A percentile compares a stretch with the other conserved stretches of the same genome.
phyloP scores from a whole-genome alignment of 495 filamentous ascomycete species.

The Usnea hakonensis region DNA sequence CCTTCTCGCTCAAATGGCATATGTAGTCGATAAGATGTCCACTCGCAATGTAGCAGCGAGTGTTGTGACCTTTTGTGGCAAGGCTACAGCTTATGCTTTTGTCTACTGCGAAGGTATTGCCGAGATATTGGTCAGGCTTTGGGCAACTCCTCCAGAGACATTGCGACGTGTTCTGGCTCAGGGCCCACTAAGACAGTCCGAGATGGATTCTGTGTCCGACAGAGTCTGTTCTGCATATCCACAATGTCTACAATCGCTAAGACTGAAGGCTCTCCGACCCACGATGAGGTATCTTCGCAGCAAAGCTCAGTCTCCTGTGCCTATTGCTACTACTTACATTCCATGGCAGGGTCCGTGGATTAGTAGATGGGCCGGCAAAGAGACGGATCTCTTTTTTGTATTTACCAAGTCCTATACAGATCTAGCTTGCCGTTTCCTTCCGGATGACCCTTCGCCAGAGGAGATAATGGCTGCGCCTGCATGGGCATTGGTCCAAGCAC shows the following conservation, averaged over 20 bases:
- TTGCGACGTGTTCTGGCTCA: slow-evolving; percentile 65
- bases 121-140: slow-evolving; percentile 77
- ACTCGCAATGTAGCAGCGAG: slow-evolving; percentile 83
- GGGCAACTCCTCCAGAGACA: slow-evolving; percentile 58
- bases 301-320: slow-evolving; percentile 49
- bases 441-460: slow-evolving; percentile 54
- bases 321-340: slow-evolving; percentile 63
- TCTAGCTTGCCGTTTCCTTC: slow-evolving; percentile 72
- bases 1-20: slow-evolving; percentile 74
- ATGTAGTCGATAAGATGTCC: slow-evolving; percentile 89
- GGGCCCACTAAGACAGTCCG: slow-evolving; percentile 38
- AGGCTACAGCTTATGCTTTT: slow-evolving; percentile 90
- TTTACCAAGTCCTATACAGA: slow-evolving; percentile 90
- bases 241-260: slow-evolving; percentile 56
- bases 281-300: slow-evolving; percentile 57
- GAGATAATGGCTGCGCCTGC: slow-evolving; percentile 63
- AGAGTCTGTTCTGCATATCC: slow-evolving; percentile 69
- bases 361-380: slow-evolving; percentile 76
- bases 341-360: slow-evolving; percentile 84
- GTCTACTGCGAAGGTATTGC: slow-evolving; percentile 89
- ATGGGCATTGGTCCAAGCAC: slow-evolving; percentile 75
- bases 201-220: slow-evolving; percentile 35
- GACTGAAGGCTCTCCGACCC: slow-evolving; percentile 59
- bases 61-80: slow-evolving; percentile 87
- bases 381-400: slow-evolving; percentile 89